Evolutionary conservation across 1,139 yeast genomes (phyloP), one percentile per base, ranked within the genome.

Genomic region (Suhomyces wounanorum): DNA sequence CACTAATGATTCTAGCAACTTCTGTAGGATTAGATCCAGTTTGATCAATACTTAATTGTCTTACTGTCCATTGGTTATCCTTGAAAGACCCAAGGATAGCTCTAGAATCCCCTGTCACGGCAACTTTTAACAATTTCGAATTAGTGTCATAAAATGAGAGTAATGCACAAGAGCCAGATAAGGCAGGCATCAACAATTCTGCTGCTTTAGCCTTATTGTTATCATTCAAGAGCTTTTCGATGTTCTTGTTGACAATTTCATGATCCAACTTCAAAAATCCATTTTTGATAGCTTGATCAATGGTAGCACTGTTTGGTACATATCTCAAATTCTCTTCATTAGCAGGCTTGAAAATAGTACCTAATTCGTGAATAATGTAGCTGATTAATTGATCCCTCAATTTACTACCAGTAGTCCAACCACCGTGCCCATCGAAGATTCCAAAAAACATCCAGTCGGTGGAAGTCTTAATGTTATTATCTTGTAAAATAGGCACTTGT

Each of bases 391-490:
- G 85, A 56, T 89, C 95, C 53, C 96, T 80, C 54, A 94, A 78
- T 65, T 86, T 89, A 33, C 90, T 82, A 53, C 95, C 85, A 1
- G 99, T 95, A 53, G 89, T 89, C 85, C 96, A 91, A 17, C 99
- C 99, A 3, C 96, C 91, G 68, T 94, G 99, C 11, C 99, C 99
- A 68, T 94, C 99, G 66, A 87, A 94, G 0, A 95, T 83, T 2
- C 98, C 97, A 80, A 96, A 95, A 64, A 94, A 90, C 82, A 89
- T 87, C 89, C 97, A 87, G 67, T 92, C 97, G 0, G 95, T 80
- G 43, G 81, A 77, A 2, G 83, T 80, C 49, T 72, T 74, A 50
- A 77, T 72, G 55, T 80, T 78, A 60, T 79, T 79, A 49, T 73
- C 78, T 59, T 81, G 83, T 52, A 79, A 70, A 38, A 85, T 75